Conservation (phyloP, 805 yeast species). For the Nakazawaea ernobii region DNA sequence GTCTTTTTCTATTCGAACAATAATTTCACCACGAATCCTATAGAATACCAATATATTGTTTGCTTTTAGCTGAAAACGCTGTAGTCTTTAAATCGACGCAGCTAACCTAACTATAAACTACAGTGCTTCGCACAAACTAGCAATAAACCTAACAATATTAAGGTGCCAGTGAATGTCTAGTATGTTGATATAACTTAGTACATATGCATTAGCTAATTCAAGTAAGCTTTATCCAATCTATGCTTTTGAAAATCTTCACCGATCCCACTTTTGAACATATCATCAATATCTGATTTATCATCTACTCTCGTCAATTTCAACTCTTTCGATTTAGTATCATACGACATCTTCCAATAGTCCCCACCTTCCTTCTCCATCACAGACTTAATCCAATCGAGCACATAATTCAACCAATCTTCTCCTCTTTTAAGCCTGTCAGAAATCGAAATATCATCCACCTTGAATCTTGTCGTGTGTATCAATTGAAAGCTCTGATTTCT, state of each 20-base stretch:
- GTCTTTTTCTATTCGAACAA: too few relatives aligned
- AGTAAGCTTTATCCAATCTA: neutral
- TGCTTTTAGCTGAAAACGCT: too few relatives aligned
- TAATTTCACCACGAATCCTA: too few relatives aligned
- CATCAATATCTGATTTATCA: neutral
- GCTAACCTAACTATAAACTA: too few relatives aligned
- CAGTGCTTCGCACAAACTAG: too few relatives aligned
- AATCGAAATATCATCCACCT: neutral
- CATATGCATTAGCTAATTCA: too few relatives aligned
- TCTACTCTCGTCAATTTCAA: neutral
- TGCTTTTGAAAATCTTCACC: neutral
- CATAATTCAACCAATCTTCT: conserved; percentile 6
- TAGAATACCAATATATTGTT: too few relatives aligned
- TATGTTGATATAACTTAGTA: too few relatives aligned
- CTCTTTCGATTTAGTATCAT: neutral
- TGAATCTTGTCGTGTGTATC: neutral
- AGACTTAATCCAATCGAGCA: neutral
- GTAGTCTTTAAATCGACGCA: too few relatives aligned
- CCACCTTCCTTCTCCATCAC: neutral
- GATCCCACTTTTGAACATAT: neutral
- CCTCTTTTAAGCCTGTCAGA: neutral
- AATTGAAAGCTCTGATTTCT: neutral
- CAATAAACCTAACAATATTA: too few relatives aligned
- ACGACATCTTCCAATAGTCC: conserved; percentile 3
- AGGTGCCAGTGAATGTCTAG: too few relatives aligned